Evolutionary conservation across 2,329 filamentous ascomycete species (phyloP), one percentile per base, ranked within the genome.

Genomic region (Helotiales sp.): DNA sequence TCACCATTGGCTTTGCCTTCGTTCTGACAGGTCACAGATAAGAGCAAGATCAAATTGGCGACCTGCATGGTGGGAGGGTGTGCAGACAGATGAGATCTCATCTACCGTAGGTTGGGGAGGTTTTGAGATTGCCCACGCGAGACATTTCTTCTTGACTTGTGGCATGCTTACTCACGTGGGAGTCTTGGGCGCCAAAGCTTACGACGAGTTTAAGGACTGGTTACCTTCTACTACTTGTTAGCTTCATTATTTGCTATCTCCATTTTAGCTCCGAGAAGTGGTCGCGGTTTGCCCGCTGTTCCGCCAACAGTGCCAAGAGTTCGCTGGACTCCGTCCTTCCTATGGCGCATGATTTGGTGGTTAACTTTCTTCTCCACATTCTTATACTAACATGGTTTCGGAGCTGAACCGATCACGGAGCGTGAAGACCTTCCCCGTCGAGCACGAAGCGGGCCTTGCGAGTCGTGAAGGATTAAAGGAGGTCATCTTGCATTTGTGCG

Each of bases 21-120:
- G 46, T 61, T 58, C 34, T 54, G 62, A 64, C 58, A 59, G 38
- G 58, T 61, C 54, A 61, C 52, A 59, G 63, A 65, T 65, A 63
- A 63, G 55, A 44, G 29, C 15, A 42, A 53, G 50, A 55, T 64
- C 22, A 36, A 63, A 59, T 54, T 31, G 62, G 56, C 54, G 49
- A 58, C 49, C 53, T 64, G 62, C 62, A 63, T 52, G 24, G 7
- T 53, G 42, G 46, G 27, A 25, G 48, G 33, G 44, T 44, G 38
- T 40, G 36, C 46, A 50, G 31, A 52, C 33, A 7, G 54, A 56
- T 55, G 50, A 30, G 42, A 56, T 58, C 49, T 59, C 44, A 46
- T 55, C 25, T 42, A 8, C 42, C 24, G 27, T 9, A 10, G 42
- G 27, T 22, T n/a, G 9, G 30, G 25, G 4, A 42, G 34, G 50